Base-by-base conservation (phyloP, 225 moss, liverwort and hornwort species). In the Physcomitrellopsis africana region DNA sequence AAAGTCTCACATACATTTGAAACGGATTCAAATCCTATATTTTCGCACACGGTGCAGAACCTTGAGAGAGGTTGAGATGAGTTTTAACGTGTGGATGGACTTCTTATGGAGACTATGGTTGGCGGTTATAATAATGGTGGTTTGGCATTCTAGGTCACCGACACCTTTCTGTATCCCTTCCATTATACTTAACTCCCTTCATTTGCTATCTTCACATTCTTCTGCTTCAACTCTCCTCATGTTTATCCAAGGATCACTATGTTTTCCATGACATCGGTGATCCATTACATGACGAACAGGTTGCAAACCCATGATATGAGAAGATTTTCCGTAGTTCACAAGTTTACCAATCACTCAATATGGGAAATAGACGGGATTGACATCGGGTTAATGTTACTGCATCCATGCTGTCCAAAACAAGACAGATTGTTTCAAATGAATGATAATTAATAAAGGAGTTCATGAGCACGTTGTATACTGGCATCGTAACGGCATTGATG, bases 101-200 rank as follows among this genome's bases (percentile, higher is more conserved):
- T 61, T 60, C 48, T 15, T 55, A 15, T 65, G 54, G 32, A 37
- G 32, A 65, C 77, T 73, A 75, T 61, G 32, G 78, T 78, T 78
- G 78, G 84, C 84, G 63, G 81, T 84, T 84, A 81, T 75, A 63
- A 77, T 62, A 71, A 78, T 66, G 47, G 51, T 81, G 74, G 81
- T 74, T 77, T 81, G 77, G 77, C 73, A 71, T 84, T 81, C 77
- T 7, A 75, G 71, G 32, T 37, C 32, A 37, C 85, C 75, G 70
- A 78, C 77, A 81, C 81, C 84, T 75, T 63, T 84, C 78, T 78
- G 84, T 75, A 81, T 84, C 84, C 78, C 81, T 84, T 63, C 67
- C 78, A 63, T 67, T 70, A 73, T 63, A 78, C 63, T 78, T 70
- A 75, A 74, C 78, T 75, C 59, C 67, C 26, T 37, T 69, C 63